These are phyloP conservation scores for Ceratobasidium sp. DNA, from an alignment of 1,284 basidiomycete species.

Conservation along the genomic window DNA sequence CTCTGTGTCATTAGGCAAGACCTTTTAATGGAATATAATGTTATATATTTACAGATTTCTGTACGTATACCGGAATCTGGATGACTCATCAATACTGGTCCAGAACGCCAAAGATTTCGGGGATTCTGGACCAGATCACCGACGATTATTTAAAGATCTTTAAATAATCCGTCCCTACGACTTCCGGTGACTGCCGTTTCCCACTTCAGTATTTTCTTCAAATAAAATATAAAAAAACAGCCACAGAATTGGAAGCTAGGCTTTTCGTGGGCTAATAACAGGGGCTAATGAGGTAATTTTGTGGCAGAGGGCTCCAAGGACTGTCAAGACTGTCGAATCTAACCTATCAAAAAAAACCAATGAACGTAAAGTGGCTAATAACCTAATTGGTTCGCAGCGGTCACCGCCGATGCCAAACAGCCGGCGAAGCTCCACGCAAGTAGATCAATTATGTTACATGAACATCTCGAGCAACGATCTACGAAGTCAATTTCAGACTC, in stretches of 20 bases:
- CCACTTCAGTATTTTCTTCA: no score
- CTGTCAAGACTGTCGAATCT: not conserved
- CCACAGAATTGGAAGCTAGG: not conserved
- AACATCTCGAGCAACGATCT: not conserved
- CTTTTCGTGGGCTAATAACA: not conserved
- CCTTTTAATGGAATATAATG: no score
- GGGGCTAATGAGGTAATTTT: not conserved
- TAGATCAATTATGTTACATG: not conserved
- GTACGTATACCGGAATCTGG: no score
- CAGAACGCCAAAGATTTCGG: no score
- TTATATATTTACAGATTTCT: no score
- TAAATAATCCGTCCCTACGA: no score
- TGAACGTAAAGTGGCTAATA: not conserved
- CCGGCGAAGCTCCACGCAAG: not conserved
- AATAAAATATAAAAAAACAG: no score
- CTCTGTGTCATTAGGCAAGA: no score
- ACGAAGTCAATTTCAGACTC: not conserved
- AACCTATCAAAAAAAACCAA: not conserved
- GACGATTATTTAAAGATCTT: no score
- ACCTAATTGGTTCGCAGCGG: not conserved
- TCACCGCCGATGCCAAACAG: constrained; percentile 3
- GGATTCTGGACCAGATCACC: no score
- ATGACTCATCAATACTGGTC: no score
- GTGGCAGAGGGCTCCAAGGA: not conserved
- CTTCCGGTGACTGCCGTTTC: no score